phyloP scores from a whole-genome alignment of 148 eudicot genomes.

The Fallopia convolvulus region DNA sequence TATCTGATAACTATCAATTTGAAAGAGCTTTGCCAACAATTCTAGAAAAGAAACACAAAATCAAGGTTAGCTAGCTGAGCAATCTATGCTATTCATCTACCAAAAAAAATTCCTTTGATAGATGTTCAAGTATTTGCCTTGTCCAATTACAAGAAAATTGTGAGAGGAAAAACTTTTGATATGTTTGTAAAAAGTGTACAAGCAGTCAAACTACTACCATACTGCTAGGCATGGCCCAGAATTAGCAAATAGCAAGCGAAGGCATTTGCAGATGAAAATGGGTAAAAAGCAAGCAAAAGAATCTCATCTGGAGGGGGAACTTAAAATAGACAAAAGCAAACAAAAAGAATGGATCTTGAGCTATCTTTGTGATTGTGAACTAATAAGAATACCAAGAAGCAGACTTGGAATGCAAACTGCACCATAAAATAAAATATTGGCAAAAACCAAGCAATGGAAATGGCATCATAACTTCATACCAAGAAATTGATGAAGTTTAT shows the following conservation, averaged over 20 bases:
- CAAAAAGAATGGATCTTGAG: neutral
- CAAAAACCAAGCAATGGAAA: neutral
- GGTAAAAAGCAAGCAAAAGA: constrained; percentile 7
- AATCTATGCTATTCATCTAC: neutral
- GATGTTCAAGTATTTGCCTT: neutral
- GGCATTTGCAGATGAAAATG: neutral
- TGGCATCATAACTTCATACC: neutral
- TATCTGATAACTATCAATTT: constrained; percentile 35
- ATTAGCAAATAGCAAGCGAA: constrained; percentile 61
- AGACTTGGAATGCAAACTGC: neutral
- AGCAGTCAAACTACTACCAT: constrained; percentile 34
- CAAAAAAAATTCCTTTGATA: no score
- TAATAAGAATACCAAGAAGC: neutral
- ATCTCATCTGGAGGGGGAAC: neutral
- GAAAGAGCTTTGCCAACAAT: constrained; percentile 56
- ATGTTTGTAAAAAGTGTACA: constrained; percentile 57
- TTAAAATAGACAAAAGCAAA: neutral
- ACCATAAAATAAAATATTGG: neutral
- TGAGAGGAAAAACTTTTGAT: neutral
- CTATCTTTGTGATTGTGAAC: neutral
- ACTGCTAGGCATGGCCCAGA: constrained; percentile 58
- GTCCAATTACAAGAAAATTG: neutral
- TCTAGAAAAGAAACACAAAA: constrained; percentile 24
- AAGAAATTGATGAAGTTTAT: neutral
- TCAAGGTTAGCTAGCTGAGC: neutral